A percentile compares a stretch with the other conserved stretches of the same genome.
phyloP scores from a whole-genome alignment of 805 yeast genomes.

The Danielia oregonensis region DNA sequence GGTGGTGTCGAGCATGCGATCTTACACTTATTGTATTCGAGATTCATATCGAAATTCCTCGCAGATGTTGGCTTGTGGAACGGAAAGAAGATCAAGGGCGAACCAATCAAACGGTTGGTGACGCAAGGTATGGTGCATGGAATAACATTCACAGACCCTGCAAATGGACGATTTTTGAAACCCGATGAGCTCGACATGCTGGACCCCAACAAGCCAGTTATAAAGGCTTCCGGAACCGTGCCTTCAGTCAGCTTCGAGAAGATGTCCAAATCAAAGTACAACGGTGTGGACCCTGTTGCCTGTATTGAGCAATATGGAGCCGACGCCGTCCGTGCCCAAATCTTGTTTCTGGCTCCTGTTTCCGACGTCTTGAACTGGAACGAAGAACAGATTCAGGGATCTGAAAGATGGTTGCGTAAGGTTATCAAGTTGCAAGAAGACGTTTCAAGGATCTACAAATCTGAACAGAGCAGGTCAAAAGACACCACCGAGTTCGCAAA shows the following conservation, averaged over 20 bases:
- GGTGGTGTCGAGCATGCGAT: conserved; percentile 99
- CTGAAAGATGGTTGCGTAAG: conserved; percentile 79
- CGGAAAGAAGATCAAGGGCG: conserved; percentile 56
- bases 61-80: conserved; percentile 66
- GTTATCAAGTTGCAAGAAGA: conserved; percentile 32
- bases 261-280: conserved; percentile 94
- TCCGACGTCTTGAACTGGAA: conserved; percentile 85
- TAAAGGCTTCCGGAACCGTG: conserved; percentile 45
- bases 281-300: conserved; percentile 86
- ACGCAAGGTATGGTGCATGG: conserved; percentile 99
- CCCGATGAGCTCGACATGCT: conserved; percentile 64
- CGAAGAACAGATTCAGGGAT: conserved; percentile 78
- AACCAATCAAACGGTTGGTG: conserved; percentile 75
- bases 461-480: too few species aligned
- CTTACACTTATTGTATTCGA: conserved; percentile 78
- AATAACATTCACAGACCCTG: conserved; percentile 70
- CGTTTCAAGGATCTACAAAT: conserved; percentile 15
- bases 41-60: conserved; percentile 82
- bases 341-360: conserved; percentile 88
- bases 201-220: conserved; percentile 39
- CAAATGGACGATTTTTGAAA: conserved; percentile 67
- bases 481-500: conserved; percentile 8
- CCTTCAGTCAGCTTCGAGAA: conserved; percentile 73
- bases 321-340: conserved; percentile 91
- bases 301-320: conserved; percentile 81